phyloP scores from a whole-genome alignment of 2,329 filamentous ascomycete species.

The Colletotrichum sublineola region DNA sequence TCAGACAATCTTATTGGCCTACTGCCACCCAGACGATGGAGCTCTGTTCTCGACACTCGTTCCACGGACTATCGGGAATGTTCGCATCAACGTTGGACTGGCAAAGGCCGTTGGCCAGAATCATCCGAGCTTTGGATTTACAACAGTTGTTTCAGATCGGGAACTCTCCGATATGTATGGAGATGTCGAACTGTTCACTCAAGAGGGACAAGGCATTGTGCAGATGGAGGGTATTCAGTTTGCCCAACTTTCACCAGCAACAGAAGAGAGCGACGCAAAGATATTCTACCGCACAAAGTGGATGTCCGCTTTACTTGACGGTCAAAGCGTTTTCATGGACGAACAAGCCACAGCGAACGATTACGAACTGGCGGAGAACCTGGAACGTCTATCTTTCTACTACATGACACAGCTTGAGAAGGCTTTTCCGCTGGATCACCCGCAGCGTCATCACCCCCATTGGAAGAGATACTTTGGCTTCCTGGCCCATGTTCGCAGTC shows the following conservation, averaged over 20 bases:
- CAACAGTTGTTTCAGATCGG: neutral
- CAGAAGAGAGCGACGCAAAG: neutral
- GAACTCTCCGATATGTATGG: neutral
- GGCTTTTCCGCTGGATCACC: neutral
- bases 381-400: neutral
- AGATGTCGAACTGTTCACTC: conserved; percentile 7
- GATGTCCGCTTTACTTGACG: neutral
- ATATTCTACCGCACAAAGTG: neutral
- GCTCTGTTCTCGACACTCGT: conserved; percentile 49
- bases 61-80: conserved; percentile 23
- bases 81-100: neutral
- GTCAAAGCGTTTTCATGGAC: neutral
- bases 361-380: neutral
- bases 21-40: conserved; percentile 50
- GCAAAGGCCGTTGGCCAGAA: neutral
- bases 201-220: neutral
- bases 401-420: conserved; percentile 8
- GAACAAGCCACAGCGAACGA: neutral
- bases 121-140: neutral
- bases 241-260: neutral
- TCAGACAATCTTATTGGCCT: conserved; percentile 51
- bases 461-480: neutral
- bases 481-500: neutral
- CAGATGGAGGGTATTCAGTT: neutral
- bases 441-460: neutral